Evolutionary conservation across 1,139 yeast genomes (phyloP), one percentile per base, ranked within the genome.

Genomic region (Hansenula sp.): DNA sequence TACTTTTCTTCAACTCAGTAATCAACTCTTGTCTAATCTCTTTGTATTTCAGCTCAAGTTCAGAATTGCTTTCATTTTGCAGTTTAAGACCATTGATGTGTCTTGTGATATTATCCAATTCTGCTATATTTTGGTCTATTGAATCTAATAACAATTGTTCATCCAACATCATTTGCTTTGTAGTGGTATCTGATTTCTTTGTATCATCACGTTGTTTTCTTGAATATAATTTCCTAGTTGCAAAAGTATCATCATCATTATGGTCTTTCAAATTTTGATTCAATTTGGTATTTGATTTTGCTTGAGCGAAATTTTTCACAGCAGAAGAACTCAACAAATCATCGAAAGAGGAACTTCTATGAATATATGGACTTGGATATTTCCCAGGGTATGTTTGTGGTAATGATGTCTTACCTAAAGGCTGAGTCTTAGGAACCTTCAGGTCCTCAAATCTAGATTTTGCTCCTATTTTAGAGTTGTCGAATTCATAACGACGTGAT

Each of bases 21-120:
- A 58, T 53, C 28, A 63, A 50, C 37, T 64, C 67, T 21, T 48
- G 45, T 41, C 67, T 60, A 30, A 74, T 53, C 9, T 59, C 47
- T 2, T 60, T 47, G 46, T 65, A 71, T 39, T 61, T 55, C 10
- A 47, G 44, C 31, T 56, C 55, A 7, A 47, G 37, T 14, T 46
- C 44, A n/a, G 47, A 41, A 18, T 52, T 37, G 21, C 44, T 39
- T 10, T 50, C 47, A 19, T 50, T 50, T 9, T 48, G 42, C 11
- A 47, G 46, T 25, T 54, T 52, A 32, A 50, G 41, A 1, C 19
- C 30, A n/a, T 43, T 35, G 36, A 56, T 29, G 20, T 51, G 47
- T 22, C 32, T 33, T 5, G 49, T 44, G 8, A 61, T 37, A 3
- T 46, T 44, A 8, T 51, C 50, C 37, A 63, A 46, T 17, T 51